Evolutionary conservation across 768 basidiomycete genomes (phyloP).

Genomic region (Gautieria morchelliformis): DNA sequence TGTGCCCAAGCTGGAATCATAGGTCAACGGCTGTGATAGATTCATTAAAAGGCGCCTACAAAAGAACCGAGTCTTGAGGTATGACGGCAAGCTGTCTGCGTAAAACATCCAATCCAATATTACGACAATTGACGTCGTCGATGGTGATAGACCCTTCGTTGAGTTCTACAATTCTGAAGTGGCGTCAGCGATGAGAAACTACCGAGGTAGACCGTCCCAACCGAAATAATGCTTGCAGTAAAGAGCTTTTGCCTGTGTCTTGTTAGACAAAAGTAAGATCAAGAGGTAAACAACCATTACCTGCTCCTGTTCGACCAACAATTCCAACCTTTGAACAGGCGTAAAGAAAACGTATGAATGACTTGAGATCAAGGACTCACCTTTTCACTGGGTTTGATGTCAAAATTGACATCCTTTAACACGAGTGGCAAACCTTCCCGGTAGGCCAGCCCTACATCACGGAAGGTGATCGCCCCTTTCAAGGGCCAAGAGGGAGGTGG

Average conservation of each 20-base stretch:
- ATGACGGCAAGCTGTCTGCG: conserved; percentile 52
- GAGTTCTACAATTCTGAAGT: conserved; percentile 47
- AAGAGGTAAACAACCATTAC: conserved; percentile 12
- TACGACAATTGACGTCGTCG: conserved; percentile 42
- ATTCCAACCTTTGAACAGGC: conserved; percentile 30
- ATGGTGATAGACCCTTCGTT: conserved; percentile 47
- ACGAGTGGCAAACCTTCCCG: conserved; percentile 56
- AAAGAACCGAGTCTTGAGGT: conserved; percentile 56
- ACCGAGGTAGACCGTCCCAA: conserved; percentile 13
- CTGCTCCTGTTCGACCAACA: conserved; percentile 42
- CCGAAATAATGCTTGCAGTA: conserved; percentile 50
- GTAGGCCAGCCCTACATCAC: conserved; percentile 48
- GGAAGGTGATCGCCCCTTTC: conserved; percentile 45
- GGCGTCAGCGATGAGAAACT: background rate
- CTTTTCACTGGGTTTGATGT: conserved; percentile 54
- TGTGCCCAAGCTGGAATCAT: conserved; percentile 25
- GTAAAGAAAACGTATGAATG: conserved; percentile 14
- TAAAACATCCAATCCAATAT: conserved; percentile 45
- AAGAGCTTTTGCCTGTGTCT: conserved; percentile 41
- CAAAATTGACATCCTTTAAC: conserved; percentile 48
- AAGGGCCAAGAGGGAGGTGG: conserved; percentile 41
- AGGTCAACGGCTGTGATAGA: conserved; percentile 12
- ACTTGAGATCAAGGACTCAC: conserved; percentile 17
- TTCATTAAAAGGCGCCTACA: conserved; percentile 18
- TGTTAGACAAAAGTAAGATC: background rate